A percentile compares a stretch with the other conserved stretches of the same genome.
phyloP scores from a whole-genome alignment of 805 yeast genomes.

The Monosporozyma unispora region DNA sequence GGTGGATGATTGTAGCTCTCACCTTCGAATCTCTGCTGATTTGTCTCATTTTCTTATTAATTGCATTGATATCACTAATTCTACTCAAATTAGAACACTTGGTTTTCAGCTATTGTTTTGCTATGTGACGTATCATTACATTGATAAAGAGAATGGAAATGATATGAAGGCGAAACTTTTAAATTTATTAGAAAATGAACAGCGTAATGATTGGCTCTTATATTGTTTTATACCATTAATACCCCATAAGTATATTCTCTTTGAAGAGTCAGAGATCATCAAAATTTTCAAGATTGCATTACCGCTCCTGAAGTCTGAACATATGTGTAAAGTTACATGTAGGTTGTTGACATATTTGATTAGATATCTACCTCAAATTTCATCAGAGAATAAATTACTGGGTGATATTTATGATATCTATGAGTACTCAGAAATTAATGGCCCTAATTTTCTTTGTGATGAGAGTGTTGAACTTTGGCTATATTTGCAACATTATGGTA shows the following conservation, averaged over 20 bases:
- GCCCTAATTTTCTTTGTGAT: slow-evolving; percentile 43
- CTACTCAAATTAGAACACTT: slow-evolving; percentile 5
- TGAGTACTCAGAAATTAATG: slow-evolving; percentile 50
- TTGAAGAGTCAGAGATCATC: slow-evolving; percentile 10
- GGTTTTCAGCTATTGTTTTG: slow-evolving; percentile 20
- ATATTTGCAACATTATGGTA: slow-evolving; percentile 32
- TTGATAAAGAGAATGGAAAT: neutral
- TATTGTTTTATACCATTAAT: slow-evolving; percentile 18
- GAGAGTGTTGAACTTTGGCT: slow-evolving; percentile 51
- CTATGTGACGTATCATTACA: slow-evolving; percentile 5
- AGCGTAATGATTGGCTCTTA: slow-evolving; percentile 15
- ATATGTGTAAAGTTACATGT: slow-evolving; percentile 20
- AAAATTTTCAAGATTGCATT: slow-evolving; percentile 27
- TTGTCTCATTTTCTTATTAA: slow-evolving; percentile 13
- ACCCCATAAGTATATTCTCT: slow-evolving; percentile 6
- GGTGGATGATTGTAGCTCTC: slow-evolving; percentile 6
- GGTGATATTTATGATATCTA: slow-evolving; percentile 42
- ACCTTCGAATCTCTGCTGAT: slow-evolving; percentile 11
- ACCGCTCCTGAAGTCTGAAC: slow-evolving; percentile 26
- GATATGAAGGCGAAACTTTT: slow-evolving; percentile 9
- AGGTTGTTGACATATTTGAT: slow-evolving; percentile 14
- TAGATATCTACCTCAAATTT: slow-evolving; percentile 13
- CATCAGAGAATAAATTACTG: slow-evolving; percentile 34
- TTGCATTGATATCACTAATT: slow-evolving; percentile 8
- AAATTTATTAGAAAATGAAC: slow-evolving; percentile 12